Evolutionary conservation across 2,329 filamentous ascomycete genomes (phyloP), one percentile per base, ranked within the genome.

Genomic region (Curvularia sp.): DNA sequence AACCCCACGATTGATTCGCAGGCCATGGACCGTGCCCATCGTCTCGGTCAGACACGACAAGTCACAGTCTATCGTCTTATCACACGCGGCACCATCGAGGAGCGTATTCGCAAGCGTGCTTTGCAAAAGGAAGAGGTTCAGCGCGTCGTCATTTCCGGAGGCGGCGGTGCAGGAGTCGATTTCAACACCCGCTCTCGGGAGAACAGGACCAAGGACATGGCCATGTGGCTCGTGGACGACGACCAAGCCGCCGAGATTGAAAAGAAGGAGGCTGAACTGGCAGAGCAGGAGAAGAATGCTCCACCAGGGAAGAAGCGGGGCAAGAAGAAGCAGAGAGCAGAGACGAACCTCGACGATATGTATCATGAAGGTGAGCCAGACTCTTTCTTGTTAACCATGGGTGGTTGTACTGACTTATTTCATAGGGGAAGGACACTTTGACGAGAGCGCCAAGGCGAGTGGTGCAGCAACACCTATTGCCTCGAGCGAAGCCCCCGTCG

Each of bases 91-190:
- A 98, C 95, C 0, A 98, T 99, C 72, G 95, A 98, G 80, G 95
- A 99, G 79, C 92, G 95, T 54, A 99, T 99, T 71, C 90, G 95
- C 64, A 97, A 97, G 84, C 90, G 95, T 61, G 95, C 95, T 2
- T 82, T 97, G 78, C 95, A 99, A 77, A 99, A 99, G 81, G 95
- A 99, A 81, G 95, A 99, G 77, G 95, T 99, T 65, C 94, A 97
- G 78, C 92, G 95, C 54, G 94, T 98, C 26, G 94, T 97, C 75
- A 98, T 98, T 72, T 91, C 91, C 49, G 95, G 94, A 68, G 93
- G 93, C 57, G 85, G 88, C 41, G 85, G 86, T 64, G 90, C 90
- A 55, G 91, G 91, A 62, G 94, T 98, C 62, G 95, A 98, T 82
- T 98, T 99, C 84, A 98, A 96, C 77, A 95, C 94, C 51, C 89